phyloP scores from a whole-genome alignment of 768 basidiomycete genomes.

The Mycena floridula region DNA sequence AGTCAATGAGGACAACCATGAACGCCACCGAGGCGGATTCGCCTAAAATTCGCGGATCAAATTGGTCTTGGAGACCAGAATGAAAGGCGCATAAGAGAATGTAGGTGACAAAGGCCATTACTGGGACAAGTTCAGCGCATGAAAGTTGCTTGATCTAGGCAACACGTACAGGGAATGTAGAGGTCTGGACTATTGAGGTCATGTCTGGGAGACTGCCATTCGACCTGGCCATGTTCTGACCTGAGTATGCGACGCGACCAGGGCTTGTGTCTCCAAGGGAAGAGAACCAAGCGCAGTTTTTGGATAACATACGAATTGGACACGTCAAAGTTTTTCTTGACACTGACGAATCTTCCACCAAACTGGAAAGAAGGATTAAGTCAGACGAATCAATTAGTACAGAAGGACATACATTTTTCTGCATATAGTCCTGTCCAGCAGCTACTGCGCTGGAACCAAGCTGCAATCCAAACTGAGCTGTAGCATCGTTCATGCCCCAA shows the following conservation, averaged over 20 bases:
- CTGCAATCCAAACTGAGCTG: slow-evolving; percentile 95
- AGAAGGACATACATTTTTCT: slow-evolving; percentile 63
- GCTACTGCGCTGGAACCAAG: slow-evolving; percentile 87
- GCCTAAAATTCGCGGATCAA: slow-evolving; percentile 84
- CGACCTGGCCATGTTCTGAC: slow-evolving; percentile 59
- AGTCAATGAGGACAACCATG: slow-evolving; percentile 82
- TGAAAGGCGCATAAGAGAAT: slow-evolving; percentile 83
- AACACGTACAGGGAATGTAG: slow-evolving; percentile 79
- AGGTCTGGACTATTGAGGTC: slow-evolving; percentile 96
- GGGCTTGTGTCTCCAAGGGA: slow-evolving; percentile 90
- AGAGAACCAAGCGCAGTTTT: slow-evolving; percentile 84
- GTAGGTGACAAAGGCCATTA: slow-evolving; percentile 95
- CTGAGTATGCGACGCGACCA: slow-evolving; percentile 71
- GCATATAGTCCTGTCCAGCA: slow-evolving; percentile 93
- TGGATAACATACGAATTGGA: slow-evolving; percentile 92
- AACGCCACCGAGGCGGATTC: slow-evolving; percentile 80
- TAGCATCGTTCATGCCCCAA: slow-evolving; percentile 88
- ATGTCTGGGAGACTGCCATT: slow-evolving; percentile 86
- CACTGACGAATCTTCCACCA: slow-evolving; percentile 63
- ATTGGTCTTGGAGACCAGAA: slow-evolving; percentile 75
- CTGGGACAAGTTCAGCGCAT: slow-evolving; percentile 30
- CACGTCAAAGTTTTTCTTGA: slow-evolving; percentile 94
- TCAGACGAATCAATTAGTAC: neutral
- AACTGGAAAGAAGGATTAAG: slow-evolving; percentile 42
- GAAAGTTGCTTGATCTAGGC: slow-evolving; percentile 1